Base-by-base conservation (phyloP, 768 basidiomycete genomes). In the Agaricus subrufescens region DNA sequence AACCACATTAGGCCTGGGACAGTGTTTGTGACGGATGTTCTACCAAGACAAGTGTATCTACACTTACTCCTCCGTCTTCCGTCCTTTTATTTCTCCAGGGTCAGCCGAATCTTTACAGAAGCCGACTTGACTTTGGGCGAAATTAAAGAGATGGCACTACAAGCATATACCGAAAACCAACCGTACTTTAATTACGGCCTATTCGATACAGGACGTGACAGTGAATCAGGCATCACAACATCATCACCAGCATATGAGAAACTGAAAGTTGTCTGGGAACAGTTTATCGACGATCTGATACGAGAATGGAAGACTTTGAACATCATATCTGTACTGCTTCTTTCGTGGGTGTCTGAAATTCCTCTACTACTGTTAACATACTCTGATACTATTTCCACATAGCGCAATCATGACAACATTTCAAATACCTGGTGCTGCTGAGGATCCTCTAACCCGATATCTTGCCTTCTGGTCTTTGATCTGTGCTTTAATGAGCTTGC, bases 41-140 rank as follows among this genome's bases (percentile, higher is more conserved):
- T 19, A 19, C 19, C 19, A 19, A 19, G 19, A 19, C 60, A 71
- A 46, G 30, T 70, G 2, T 73, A 73, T 58, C 62, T 72, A 4
- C 61, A 67, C 48, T n/a, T 69, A 14, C 74, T 87, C 1, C 71
- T 88, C 9, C 75, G 79, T 12, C 71, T 87, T 6, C 86, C 86
- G 0, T 75, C 79, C 6, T 64, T 87, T 14, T 89, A 89, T 64
- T 86, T 86, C 65, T 79, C 81, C 3, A 76, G 87, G 1, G 86
- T 88, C 8, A 77, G 80, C 2, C 74, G 79, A 30, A 75, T 87
- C 31, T 87, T 86, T 50, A 79, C 82, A 57, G 82, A 85, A 46
- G 85, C 85, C 1, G 77, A 86, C 39, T 65, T 86, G 43, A 83
- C 78, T 50, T 71, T 77, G 60, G 77, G 78, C 5, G 83, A 88